phyloP scores from a whole-genome alignment of 768 basidiomycete genomes.

The Leccinum ochraceum region DNA sequence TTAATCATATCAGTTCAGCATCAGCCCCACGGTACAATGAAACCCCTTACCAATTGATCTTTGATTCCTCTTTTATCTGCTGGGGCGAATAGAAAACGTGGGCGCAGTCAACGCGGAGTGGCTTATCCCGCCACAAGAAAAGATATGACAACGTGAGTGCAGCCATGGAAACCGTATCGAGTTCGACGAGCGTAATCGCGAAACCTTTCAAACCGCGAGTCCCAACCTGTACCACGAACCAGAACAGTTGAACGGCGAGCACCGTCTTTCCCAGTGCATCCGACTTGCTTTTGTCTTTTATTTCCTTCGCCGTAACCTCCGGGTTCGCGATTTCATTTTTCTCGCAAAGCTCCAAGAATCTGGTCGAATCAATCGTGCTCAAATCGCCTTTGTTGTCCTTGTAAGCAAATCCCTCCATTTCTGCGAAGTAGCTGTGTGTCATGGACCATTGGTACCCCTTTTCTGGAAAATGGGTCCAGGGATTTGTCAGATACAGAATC shows the following conservation, averaged over 20 bases:
- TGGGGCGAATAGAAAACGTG: background rate
- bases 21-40: background rate
- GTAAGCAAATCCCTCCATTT: background rate
- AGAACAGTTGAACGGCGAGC: background rate
- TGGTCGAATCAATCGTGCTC: no score
- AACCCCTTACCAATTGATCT: background rate
- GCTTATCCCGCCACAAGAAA: background rate
- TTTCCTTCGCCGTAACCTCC: background rate
- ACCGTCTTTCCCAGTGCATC: background rate
- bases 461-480: background rate
- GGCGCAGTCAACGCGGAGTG: background rate
- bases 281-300: conserved; percentile 1
- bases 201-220: background rate
- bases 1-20: background rate
- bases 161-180: conserved; percentile 1
- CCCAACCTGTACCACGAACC: background rate
- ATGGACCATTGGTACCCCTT: conserved; percentile 1
- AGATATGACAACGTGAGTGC: background rate
- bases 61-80: background rate
- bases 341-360: background rate
- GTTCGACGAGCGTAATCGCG: background rate
- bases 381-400: background rate
- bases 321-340: background rate
- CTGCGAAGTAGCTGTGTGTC: background rate
- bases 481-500: background rate